phyloP scores from a whole-genome alignment of 1,139 yeast species.

The Saccharomyces hybrid region DNA sequence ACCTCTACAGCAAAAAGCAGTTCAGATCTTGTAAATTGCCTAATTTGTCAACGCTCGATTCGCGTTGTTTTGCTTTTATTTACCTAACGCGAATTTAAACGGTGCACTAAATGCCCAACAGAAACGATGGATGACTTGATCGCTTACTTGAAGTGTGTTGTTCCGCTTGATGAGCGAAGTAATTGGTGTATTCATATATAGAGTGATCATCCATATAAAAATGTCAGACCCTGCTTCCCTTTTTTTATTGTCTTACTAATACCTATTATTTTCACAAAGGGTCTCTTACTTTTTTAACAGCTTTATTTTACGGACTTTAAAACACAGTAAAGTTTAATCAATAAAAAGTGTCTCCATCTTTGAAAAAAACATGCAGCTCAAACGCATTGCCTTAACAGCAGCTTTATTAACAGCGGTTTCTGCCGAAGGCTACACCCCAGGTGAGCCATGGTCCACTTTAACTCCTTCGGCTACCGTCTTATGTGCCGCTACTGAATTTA shows the following conservation, averaged over 20 bases:
- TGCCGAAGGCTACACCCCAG: background rate
- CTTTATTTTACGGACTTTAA: background rate
- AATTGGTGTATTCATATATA: too few relatives aligned
- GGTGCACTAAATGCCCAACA: background rate
- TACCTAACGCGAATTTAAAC: background rate
- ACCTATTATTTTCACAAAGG: too few relatives aligned
- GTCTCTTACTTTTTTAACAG: background rate
- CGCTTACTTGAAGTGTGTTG: background rate
- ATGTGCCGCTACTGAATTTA: background rate
- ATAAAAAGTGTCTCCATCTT: background rate
- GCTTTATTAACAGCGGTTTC: background rate
- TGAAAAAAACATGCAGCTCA: background rate
- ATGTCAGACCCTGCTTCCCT: background rate
- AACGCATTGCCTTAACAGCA: background rate
- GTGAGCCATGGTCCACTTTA: constrained; percentile 1
- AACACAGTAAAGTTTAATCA: background rate
- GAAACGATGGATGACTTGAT: background rate
- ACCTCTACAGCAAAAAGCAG: background rate
- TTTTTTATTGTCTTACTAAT: too few relatives aligned
- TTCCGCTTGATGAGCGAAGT: too few relatives aligned
- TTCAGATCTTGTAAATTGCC: background rate
- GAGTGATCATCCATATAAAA: too few relatives aligned
- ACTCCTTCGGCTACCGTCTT: background rate
- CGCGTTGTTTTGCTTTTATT: background rate
- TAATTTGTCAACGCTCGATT: background rate